Percentiles rank a stretch among this genome's conserved stretches.
Evolutionary conservation across 1,284 basidiomycete species (phyloP).

Genomic region (Sporisorium scitamineum): DNA sequence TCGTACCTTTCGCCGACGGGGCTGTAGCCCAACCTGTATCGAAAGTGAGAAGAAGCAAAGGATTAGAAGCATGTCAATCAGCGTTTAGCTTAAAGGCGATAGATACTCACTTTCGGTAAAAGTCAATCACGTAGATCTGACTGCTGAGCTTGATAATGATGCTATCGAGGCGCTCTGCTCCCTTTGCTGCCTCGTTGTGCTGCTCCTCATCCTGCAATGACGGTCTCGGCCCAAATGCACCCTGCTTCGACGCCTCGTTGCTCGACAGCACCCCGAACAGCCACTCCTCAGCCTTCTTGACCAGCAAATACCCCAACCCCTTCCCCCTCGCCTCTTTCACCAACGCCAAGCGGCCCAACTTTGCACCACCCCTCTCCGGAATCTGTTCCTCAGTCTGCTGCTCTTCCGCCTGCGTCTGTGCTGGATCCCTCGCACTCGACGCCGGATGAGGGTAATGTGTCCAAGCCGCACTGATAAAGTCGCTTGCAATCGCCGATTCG

Average conservation of each 20-base stretch:
- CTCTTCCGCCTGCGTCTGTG: slow-evolving; percentile 35
- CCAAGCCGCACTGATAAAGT: slow-evolving; percentile 43
- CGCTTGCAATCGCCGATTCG: slow-evolving; percentile 31
- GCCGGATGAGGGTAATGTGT: slow-evolving; percentile 4
- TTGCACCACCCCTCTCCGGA: slow-evolving; percentile 36
- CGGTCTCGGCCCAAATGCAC: slow-evolving; percentile 38
- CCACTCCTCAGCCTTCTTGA: slow-evolving; percentile 40
- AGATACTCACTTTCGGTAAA: slow-evolving; percentile 45
- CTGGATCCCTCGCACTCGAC: slow-evolving; percentile 17
- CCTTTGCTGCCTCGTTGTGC: not conserved
- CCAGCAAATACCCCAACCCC: slow-evolving; percentile 33
- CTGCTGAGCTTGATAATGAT: slow-evolving; percentile 55
- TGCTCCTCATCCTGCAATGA: not conserved
- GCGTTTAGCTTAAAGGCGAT: not conserved
- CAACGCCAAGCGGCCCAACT: slow-evolving; percentile 45
- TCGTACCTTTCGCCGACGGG: slow-evolving; percentile 43
- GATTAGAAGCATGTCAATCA: not conserved
- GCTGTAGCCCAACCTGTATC: slow-evolving; percentile 35
- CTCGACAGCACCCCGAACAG: slow-evolving; percentile 12
- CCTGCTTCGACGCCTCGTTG: slow-evolving; percentile 18
- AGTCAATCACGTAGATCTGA: slow-evolving; percentile 41
- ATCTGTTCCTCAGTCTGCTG: slow-evolving; percentile 11
- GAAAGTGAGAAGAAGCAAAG: not conserved
- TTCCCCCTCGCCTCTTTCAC: slow-evolving; percentile 45
- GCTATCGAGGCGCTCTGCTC: slow-evolving; percentile 21